A percentile compares a stretch with the other conserved stretches of the same genome.
Conservation (phyloP, 2,329 filamentous ascomycete species). For the Didymella arachidicola region DNA sequence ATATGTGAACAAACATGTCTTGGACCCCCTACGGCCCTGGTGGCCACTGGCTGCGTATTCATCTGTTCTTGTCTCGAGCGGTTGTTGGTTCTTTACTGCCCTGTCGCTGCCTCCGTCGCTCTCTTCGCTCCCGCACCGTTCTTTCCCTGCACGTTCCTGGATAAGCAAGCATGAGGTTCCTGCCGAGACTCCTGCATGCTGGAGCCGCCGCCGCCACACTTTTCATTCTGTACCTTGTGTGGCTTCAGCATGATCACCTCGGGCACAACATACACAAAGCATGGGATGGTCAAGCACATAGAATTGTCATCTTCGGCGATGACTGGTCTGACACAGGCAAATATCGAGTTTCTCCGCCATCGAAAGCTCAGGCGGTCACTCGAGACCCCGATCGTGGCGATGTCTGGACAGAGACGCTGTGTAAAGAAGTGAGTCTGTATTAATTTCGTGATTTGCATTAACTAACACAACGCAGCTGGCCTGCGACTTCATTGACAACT, state of each 20-base stretch:
- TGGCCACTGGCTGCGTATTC: conserved; percentile 3
- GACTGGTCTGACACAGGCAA: conserved; percentile 51
- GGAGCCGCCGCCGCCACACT: conserved; percentile 37
- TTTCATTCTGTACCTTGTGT: conserved; percentile 43
- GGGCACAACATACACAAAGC: conserved; percentile 38
- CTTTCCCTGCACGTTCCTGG: background rate
- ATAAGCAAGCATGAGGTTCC: conserved; percentile 40
- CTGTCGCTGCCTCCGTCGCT: conserved; percentile 2
- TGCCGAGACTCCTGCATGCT: conserved; percentile 42
- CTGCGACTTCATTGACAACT: conserved; percentile 50
- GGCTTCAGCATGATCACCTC: conserved; percentile 38
- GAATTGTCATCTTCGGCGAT: conserved; percentile 51
- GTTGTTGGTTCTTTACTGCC: conserved; percentile 14
- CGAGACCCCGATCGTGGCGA: conserved; percentile 43
- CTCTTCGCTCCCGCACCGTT: background rate
- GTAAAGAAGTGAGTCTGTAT: conserved; percentile 41
- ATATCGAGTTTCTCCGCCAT: conserved; percentile 45
- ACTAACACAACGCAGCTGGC: conserved; percentile 44
- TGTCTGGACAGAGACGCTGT: conserved; percentile 49
- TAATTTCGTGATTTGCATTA: background rate
- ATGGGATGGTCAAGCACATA: conserved; percentile 40
- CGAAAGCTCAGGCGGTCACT: conserved; percentile 27
- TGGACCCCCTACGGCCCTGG: conserved; percentile 13
- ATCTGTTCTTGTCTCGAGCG: conserved; percentile 9
- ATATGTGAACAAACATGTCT: conserved; percentile 31